A percentile compares a stretch with the other conserved stretches of the same genome.
Evolutionary conservation across 1,284 basidiomycete genomes (phyloP).

Genomic region (Moniliella sp.): DNA sequence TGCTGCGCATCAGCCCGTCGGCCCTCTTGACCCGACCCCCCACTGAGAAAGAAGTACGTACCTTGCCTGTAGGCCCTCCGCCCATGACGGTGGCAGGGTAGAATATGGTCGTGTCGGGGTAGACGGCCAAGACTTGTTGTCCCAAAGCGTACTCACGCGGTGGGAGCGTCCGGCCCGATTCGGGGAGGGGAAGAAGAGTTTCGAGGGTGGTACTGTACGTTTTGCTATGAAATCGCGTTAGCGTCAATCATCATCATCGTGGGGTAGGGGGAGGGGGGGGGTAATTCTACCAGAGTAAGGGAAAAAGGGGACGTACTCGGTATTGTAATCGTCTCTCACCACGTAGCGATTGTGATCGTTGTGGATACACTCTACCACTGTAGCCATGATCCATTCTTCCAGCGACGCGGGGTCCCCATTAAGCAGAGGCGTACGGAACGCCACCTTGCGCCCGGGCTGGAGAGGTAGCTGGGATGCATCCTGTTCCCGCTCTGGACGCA

Average conservation of each 20-base stretch:
- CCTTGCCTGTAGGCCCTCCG: slow-evolving; percentile 20
- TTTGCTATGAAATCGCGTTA: no score
- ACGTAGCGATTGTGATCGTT: slow-evolving; percentile 11
- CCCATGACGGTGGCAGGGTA: slow-evolving; percentile 25
- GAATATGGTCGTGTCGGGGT: slow-evolving; percentile 32
- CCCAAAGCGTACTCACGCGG: slow-evolving; percentile 17
- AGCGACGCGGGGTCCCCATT: no score
- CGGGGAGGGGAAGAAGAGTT: slow-evolving; percentile 25
- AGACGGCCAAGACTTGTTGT: slow-evolving; percentile 23
- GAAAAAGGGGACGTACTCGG: neutral
- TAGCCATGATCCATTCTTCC: slow-evolving; percentile 21
- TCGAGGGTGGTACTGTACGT: slow-evolving; percentile 14
- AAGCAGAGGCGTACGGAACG: slow-evolving; percentile 11
- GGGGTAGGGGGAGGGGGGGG: no score
- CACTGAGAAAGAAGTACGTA: slow-evolving; percentile 9
- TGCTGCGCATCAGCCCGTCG: no score
- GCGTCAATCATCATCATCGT: no score
- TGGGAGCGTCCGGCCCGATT: slow-evolving; percentile 17
- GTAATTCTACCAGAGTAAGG: slow-evolving; percentile 1
- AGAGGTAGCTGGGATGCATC: slow-evolving; percentile 11
- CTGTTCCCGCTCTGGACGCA: slow-evolving; percentile 6
- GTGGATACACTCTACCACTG: slow-evolving; percentile 12
- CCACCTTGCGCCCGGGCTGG: slow-evolving; percentile 11
- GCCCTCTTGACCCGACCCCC: no score
- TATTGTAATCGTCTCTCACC: neutral